Evolutionary conservation across 805 yeast genomes (phyloP), one percentile per base, ranked within the genome.

Genomic region (Wickerhamiella occidentalis): DNA sequence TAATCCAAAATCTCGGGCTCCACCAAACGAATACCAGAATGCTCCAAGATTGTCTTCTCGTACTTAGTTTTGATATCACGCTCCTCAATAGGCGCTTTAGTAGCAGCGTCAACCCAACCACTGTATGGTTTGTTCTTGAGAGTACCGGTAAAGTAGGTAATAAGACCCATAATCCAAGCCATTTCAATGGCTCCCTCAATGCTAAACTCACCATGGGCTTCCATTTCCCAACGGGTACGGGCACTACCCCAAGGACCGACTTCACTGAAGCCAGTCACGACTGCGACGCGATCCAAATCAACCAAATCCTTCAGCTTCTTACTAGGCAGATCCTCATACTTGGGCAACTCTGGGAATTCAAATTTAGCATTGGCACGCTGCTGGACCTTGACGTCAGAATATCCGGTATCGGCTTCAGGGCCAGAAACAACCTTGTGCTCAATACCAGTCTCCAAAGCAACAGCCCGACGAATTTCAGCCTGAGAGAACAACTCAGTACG

Each of bases 141-240:
- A 65, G 75, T 74, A 71, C 96, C 97, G 58, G 85, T 85, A 72
- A 85, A 92, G 72, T 92, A 92, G 71, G 85, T 86, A 72, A 92
- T 88, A 64, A 84, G 77, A 58, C 96, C 96, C 97, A 92, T 92
- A 60, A 92, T 88, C 96, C 97, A 92, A 45, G 99, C 97, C 95
- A 92, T 88, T 73, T 92, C 98, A 64, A 92, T 82, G 64, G 96
- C 83, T 63, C 98, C 98, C 71, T 92, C 98, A 60, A 92, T 73
- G 8, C 96, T 88, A 70, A 92, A 92, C 64, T 84, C 86, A 62
- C 98, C 98, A 53, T 67, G 58, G 42, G 96, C 85, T 72, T 92
- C 98, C 95, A 92, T 92, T 70, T 92, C 97, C 98, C 98, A 92
- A 76, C 98, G 80, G 51, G 98, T 92, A 77, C 97, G 84, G 35